These are phyloP conservation scores for Taphrina communis DNA, from an alignment of 1,139 yeast species.

Conservation along the genomic window DNA sequence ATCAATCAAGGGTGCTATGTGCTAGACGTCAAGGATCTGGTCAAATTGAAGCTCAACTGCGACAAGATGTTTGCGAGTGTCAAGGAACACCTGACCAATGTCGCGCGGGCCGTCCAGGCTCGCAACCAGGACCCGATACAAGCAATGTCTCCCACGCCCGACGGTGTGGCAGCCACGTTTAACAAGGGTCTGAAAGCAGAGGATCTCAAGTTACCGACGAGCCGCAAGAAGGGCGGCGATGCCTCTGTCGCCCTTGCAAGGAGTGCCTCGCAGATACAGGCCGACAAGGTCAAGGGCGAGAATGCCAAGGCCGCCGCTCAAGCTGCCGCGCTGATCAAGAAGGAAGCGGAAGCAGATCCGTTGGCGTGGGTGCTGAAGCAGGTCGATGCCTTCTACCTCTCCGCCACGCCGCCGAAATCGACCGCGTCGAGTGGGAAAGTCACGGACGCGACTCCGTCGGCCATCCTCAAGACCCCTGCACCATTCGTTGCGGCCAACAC, in stretches of 20 bases:
- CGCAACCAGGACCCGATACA: conserved; percentile 1
- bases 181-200: conserved; percentile 36
- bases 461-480: conserved; percentile 24
- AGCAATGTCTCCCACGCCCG: conserved; percentile 22
- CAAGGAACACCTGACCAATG: conserved; percentile 33
- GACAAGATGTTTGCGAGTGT: conserved; percentile 38
- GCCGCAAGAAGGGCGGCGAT: conserved; percentile 32
- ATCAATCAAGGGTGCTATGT: conserved; percentile 20
- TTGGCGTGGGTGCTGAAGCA: conserved; percentile 39
- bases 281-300: conserved; percentile 19
- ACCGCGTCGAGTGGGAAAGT: conserved; percentile 1
- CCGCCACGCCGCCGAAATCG: conserved; percentile 2
- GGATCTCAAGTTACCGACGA: conserved; percentile 35
- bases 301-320: conserved; percentile 30
- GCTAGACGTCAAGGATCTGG: conserved; percentile 24
- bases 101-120: conserved; percentile 24
- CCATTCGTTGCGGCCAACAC: conserved; percentile 35
- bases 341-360: conserved; percentile 40
- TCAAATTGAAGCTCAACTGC: conserved; percentile 30
- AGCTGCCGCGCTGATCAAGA: conserved; percentile 26
- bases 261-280: conserved; percentile 22
- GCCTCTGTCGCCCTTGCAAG: conserved; percentile 5
- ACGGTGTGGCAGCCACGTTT: conserved; percentile 33
- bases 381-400: conserved; percentile 17
- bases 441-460: conserved; percentile 20